Base-by-base conservation (phyloP, 2,329 filamentous ascomycete species). In the Torrubiellomyces zombiae region DNA sequence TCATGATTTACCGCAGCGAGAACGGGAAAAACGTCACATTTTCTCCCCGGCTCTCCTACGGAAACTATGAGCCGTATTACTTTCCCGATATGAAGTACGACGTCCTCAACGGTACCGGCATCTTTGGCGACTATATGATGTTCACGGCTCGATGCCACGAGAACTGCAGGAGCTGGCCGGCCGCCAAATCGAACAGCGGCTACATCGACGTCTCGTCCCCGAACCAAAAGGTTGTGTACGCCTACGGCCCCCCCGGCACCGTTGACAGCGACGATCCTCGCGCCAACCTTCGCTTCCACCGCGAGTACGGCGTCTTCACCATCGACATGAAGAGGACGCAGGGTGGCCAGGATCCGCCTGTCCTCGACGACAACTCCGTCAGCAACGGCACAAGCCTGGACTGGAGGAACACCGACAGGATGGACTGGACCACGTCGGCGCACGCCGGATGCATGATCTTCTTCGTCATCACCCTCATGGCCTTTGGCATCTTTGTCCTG, bases 371-470 rank as follows among this genome's bases (percentile, higher is more conserved):
- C 11, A 36, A 43, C 7, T 47, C 47, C 9, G 32, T 40, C 19
- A 45, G 38, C 23, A 48, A 50, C 12, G 57, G 52, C 10, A 46
- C 54, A 13, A 38, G 31, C 24, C 43, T 51, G 21, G 33, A 47
- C 20, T 45, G 38, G 13, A 37, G 38, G 24, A 35, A 36, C 8
- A 41, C 36, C 6, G 47, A 51, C 28, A 38, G 38, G 21, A 32
- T 32, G 2, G 56, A 63, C 26, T 44, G 39, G 34, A 50, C 44
- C 32, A 51, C 56, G 1, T 50, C 53, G 4, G 44, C 52, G 4
- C 59, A 69, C 24, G 56, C 51, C 6, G 40, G 56, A 4, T 39
- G 67, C 22, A 75, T 75, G 70, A 48, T 67, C 19, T 41, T 67
- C 8, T 52, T 53, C 9, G 63, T 73, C 29, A 48, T 70, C 3